These are phyloP conservation scores for Diaporthe humulicola DNA, from an alignment of 2,329 filamentous ascomycete genomes.

Conservation along the genomic window DNA sequence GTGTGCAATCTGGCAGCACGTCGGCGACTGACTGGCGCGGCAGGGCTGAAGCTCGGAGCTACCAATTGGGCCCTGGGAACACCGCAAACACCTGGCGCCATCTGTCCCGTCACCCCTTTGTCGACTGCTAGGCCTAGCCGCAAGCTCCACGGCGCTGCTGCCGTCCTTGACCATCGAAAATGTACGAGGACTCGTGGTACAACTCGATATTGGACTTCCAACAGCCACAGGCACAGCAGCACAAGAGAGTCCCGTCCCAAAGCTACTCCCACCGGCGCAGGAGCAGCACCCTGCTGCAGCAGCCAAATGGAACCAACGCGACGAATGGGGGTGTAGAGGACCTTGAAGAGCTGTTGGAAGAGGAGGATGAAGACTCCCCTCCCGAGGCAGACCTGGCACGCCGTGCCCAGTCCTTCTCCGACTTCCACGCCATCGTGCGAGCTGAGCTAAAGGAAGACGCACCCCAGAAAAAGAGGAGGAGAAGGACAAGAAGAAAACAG, in stretches of 20 bases:
- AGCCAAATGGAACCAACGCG: constrained; percentile 70
- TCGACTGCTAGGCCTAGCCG: background rate
- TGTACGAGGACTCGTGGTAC: constrained; percentile 91
- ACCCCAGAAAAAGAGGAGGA: constrained; percentile 54
- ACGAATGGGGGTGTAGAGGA: constrained; percentile 65
- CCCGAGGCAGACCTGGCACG: constrained; percentile 75
- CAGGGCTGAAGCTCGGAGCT: constrained; percentile 34
- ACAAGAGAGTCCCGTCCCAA: constrained; percentile 62
- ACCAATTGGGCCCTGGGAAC: background rate
- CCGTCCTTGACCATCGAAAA: constrained; percentile 51
- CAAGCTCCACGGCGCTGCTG: constrained; percentile 18
- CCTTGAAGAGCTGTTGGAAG: constrained; percentile 71
- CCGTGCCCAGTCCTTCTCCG: constrained; percentile 82
- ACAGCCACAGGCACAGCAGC: constrained; percentile 48
- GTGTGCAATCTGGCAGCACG: constrained; percentile 39
- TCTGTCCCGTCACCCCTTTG: background rate
- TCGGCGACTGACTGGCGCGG: constrained; percentile 1
- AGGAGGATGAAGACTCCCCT: constrained; percentile 69
- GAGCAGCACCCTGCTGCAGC: constrained; percentile 77
- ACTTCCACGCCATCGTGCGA: constrained; percentile 77
- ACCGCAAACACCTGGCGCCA: constrained; percentile 11
- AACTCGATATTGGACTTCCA: constrained; percentile 76
- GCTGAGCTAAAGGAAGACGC: constrained; percentile 67
- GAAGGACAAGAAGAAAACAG: constrained; percentile 53
- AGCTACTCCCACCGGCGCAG: constrained; percentile 69